These are phyloP conservation scores for Conticribra guillardii DNA, from an alignment of 108 stramenopile genomes.

Conservation along the genomic window DNA sequence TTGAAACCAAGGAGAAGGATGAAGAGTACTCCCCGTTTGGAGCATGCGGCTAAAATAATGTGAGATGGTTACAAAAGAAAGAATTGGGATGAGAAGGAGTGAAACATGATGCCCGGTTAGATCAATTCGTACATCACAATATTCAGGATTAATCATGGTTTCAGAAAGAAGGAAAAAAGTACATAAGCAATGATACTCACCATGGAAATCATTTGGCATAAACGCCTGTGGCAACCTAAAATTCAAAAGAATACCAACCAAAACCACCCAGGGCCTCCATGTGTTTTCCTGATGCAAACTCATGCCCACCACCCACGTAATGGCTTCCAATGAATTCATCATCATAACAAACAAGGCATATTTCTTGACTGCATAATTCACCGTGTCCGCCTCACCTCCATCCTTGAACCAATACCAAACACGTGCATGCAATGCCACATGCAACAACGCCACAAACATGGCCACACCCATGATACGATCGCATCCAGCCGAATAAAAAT, in stretches of 20 bases:
- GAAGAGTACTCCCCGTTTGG: conserved; percentile 81
- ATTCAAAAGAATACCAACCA: conserved; percentile 58
- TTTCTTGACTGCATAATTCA: conserved; percentile 53
- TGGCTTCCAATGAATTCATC: conserved; percentile 59
- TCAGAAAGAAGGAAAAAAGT: no score
- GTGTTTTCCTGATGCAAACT: conserved; percentile 28
- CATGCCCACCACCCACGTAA: conserved; percentile 66
- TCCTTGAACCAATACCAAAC: conserved; percentile 64
- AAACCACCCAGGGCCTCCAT: conserved; percentile 61
- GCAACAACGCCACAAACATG: conserved; percentile 66
- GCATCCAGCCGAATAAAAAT: conserved; percentile 64
- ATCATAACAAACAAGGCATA: conserved; percentile 68
- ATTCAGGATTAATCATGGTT: no score
- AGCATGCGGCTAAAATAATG: conserved; percentile 78
- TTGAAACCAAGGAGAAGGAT: conserved; percentile 82
- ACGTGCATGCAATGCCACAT: conserved; percentile 62
- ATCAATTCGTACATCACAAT: no score
- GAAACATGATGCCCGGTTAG: no score
- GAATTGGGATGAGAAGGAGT: no score
- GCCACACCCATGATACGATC: conserved; percentile 77
- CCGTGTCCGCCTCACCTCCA: conserved; percentile 34
- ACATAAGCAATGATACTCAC: no score
- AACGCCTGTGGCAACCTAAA: conserved; percentile 71
- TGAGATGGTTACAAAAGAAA: no score
- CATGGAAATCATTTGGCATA: conserved; percentile 87